Percentiles rank a stretch among this genome's conserved stretches.
phyloP scores from a whole-genome alignment of 1,284 basidiomycete genomes.

The Thecaphora thlaspeos region DNA sequence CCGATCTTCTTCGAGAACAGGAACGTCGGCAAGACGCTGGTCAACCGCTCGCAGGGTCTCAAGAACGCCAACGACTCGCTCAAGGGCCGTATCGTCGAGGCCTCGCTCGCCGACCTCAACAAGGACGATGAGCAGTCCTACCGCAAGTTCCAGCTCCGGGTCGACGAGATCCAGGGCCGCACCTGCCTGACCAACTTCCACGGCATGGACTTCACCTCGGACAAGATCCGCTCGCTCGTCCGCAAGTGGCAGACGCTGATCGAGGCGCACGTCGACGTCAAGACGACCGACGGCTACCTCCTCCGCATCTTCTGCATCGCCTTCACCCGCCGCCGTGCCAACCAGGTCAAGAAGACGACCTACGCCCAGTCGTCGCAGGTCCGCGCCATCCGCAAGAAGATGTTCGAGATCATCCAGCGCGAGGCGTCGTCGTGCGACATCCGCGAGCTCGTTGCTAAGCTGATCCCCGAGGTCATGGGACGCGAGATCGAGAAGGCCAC shows the following conservation, averaged over 20 bases:
- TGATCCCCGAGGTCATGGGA: slow-evolving; percentile 97
- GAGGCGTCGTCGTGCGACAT: slow-evolving; percentile 94
- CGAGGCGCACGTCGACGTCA: slow-evolving; percentile 97
- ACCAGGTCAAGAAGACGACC: slow-evolving; percentile 98
- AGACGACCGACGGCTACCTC: slow-evolving; percentile 99
- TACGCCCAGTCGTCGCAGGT: slow-evolving; percentile 95
- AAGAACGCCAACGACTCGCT: slow-evolving; percentile 99
- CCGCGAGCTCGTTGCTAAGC: slow-evolving; percentile 93
- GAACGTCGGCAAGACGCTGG: slow-evolving; percentile 97
- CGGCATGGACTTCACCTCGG: slow-evolving; percentile 99
- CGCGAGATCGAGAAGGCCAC: slow-evolving; percentile 99
- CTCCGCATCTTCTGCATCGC: slow-evolving; percentile 98
- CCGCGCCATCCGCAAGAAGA: slow-evolving; percentile 97
- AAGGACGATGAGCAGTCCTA: slow-evolving; percentile 99
- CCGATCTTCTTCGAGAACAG: slow-evolving; percentile 96
- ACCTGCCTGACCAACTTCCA: slow-evolving; percentile 99
- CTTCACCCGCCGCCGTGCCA: slow-evolving; percentile 95
- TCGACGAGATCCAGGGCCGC: slow-evolving; percentile 98
- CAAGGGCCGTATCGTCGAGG: slow-evolving; percentile 93
- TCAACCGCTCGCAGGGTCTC: slow-evolving; percentile 96
- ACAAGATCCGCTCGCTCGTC: slow-evolving; percentile 99
- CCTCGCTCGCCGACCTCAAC: slow-evolving; percentile 96
- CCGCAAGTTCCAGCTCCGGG: slow-evolving; percentile 98
- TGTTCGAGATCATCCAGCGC: slow-evolving; percentile 99
- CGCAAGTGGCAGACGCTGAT: slow-evolving; percentile 99